Evolutionary conservation across 169 alveolate genomes (phyloP).

Genomic region (Theileria parva): DNA sequence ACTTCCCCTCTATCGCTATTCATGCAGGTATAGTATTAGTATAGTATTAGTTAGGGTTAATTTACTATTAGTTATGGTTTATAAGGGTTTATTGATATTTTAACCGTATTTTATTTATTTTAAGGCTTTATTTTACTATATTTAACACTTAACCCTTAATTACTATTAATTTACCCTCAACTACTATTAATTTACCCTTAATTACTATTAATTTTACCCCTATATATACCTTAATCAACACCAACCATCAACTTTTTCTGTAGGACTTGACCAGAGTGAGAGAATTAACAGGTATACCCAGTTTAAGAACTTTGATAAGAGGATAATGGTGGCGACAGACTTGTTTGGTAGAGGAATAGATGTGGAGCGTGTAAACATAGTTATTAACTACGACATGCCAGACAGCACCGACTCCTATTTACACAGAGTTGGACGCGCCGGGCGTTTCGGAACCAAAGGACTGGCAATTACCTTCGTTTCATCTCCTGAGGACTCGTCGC

Average conservation of each 20-base stretch:
- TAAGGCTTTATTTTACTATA: too few relatives aligned
- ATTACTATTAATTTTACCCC: not conserved
- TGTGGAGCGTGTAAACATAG: constrained; percentile 98
- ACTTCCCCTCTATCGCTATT: constrained; percentile 99
- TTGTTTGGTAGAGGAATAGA: constrained; percentile 99
- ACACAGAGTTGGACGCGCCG: constrained; percentile 99
- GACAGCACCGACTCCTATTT: constrained; percentile 86
- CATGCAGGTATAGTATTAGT: constrained; percentile 88
- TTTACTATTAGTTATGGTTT: not conserved
- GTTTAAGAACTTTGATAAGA: constrained; percentile 96
- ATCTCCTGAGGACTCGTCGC: constrained; percentile 90
- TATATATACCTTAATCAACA: too few relatives aligned
- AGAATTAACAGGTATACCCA: constrained; percentile 93
- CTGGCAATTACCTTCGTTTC: constrained; percentile 96
- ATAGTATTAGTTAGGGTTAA: not conserved
- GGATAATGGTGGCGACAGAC: constrained; percentile 99
- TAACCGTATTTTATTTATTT: too few relatives aligned
- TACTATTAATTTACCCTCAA: not conserved
- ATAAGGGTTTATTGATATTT: not conserved
- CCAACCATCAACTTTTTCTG: not conserved
- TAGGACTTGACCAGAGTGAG: constrained; percentile 71
- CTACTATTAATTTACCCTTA: not conserved
- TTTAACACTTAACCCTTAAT: not conserved
- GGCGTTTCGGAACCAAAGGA: constrained; percentile 99
- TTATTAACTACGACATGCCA: constrained; percentile 99